These are phyloP conservation scores for Ophiostoma sp. DNA, from an alignment of 2,329 filamentous ascomycete genomes.

Conservation along the genomic window DNA sequence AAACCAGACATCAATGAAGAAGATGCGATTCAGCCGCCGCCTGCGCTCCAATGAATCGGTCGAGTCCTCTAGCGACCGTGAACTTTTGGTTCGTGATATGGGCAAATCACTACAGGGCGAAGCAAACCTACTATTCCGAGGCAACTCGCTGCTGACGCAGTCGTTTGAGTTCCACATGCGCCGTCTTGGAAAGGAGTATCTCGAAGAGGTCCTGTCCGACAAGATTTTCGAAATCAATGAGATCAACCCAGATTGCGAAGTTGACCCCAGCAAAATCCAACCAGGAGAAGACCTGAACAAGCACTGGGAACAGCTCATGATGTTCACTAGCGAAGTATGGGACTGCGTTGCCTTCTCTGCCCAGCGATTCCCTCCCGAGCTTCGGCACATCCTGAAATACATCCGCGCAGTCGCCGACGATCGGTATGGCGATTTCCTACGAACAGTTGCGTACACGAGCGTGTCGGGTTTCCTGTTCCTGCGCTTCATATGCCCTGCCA, in stretches of 20 bases:
- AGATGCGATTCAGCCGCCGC: constrained; percentile 65
- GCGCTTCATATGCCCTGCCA: constrained; percentile 93
- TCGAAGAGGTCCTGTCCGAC: constrained; percentile 79
- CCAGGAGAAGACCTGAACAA: constrained; percentile 64
- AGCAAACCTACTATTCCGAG: constrained; percentile 89
- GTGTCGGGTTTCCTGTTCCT: constrained; percentile 93
- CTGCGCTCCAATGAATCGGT: constrained; percentile 65
- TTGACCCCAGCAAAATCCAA: constrained; percentile 78
- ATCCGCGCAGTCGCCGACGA: constrained; percentile 90
- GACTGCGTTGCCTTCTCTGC: constrained; percentile 72
- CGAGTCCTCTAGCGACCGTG: constrained; percentile 58
- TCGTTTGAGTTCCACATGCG: constrained; percentile 95
- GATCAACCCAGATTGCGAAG: constrained; percentile 85
- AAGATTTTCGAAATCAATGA: constrained; percentile 87
- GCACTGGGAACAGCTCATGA: constrained; percentile 74
- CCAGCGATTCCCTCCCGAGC: constrained; percentile 68
- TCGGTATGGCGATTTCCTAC: constrained; percentile 85
- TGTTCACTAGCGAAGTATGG: constrained; percentile 79
- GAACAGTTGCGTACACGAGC: constrained; percentile 85
- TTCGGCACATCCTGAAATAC: constrained; percentile 82
- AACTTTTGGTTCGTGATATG: constrained; percentile 69
- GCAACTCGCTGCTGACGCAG: constrained; percentile 90
- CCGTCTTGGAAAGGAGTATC: constrained; percentile 82
- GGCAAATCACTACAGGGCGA: constrained; percentile 75
- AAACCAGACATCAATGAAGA: constrained; percentile 70